Evolutionary conservation across 2,329 filamentous ascomycete genomes (phyloP).

Genomic region (Epichloe glyceriae): DNA sequence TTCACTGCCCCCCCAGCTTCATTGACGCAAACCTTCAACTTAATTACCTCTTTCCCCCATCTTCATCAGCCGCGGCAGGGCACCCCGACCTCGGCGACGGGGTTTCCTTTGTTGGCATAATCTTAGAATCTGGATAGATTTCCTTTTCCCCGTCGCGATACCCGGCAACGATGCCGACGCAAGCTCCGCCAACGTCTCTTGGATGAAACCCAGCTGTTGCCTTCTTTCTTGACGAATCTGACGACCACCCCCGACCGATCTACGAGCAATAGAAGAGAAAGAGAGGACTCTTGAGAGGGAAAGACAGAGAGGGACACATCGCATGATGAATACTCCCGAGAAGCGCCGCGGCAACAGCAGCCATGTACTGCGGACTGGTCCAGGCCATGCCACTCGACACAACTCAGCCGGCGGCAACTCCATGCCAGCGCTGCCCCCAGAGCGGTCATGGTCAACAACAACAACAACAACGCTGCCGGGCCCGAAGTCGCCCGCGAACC

Average conservation of each 20-base stretch:
- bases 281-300: too few species aligned
- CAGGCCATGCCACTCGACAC: slow-evolving; percentile 10
- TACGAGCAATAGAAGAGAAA: too few species aligned
- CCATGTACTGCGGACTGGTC: slow-evolving; percentile 12
- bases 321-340: slow-evolving; percentile 21
- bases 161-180: slow-evolving; percentile 1
- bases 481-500: slow-evolving; percentile 14
- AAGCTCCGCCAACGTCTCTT: not conserved
- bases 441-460: slow-evolving; percentile 15
- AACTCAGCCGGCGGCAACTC: slow-evolving; percentile 14
- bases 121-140: not conserved
- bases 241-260: too few species aligned
- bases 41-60: not conserved
- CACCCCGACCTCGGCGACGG: not conserved
- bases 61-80: not conserved
- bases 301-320: not conserved
- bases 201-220: not conserved
- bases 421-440: slow-evolving; percentile 19
- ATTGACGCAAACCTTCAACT: not conserved
- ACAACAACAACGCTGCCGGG: slow-evolving; percentile 10
- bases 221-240: too few species aligned
- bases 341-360: slow-evolving; percentile 28
- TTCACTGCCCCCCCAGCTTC: not conserved
- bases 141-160: not conserved
- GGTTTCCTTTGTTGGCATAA: not conserved